Base-by-base conservation (phyloP, 2,329 filamentous ascomycete genomes). In the Arachnomyces sp. region DNA sequence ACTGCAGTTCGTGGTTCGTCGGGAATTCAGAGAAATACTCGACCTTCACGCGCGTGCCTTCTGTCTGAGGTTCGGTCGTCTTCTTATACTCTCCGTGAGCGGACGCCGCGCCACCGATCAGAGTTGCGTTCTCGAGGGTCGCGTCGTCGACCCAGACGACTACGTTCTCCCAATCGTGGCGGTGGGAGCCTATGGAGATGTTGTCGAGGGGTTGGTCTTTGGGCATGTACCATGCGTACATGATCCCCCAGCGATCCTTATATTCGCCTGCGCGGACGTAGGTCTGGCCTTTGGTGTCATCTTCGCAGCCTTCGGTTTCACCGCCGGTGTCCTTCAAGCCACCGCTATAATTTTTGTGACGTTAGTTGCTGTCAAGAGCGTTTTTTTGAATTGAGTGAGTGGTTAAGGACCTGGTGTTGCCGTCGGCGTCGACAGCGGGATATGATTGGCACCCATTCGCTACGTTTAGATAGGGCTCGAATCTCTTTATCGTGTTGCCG, bases 401-500 rank as follows among this genome's bases (percentile, higher is more conserved):
- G 5, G 21, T 5, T 25, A 25, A 5, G 21, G 55, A 79, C 77
- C 69, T 65, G 12, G 73, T 79, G 48, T 81, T 67, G 2, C 78
- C 78, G 0, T 61, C 56, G 1, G 67, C 66, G 45, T 82, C 73
- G 1, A 82, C 77, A 1, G 72, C 77, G 0, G 77, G 77, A 52
- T 78, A 82, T 0, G 77, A 75, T 7, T 80, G 77, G 45, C 78
- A 82, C 34, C 78, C 77, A 49, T 75, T 74, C 13, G 68, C 65
- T 4, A 80, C 71, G 8, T 75, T 50, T 4, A 79, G 63, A 39
- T 63, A 67, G 0, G 75, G 77, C 57, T 80, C 70, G 57, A 76
- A 80, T 39, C 72, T 71, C 31, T 73, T 53, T 47, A 75, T 75
- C 16, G 76, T 53, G 2, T 62, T 53, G 11, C 76, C 76, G 0